These are phyloP conservation scores for Chlorella sp. DNA, from an alignment of 139 green algal species.

Conservation along the genomic window DNA sequence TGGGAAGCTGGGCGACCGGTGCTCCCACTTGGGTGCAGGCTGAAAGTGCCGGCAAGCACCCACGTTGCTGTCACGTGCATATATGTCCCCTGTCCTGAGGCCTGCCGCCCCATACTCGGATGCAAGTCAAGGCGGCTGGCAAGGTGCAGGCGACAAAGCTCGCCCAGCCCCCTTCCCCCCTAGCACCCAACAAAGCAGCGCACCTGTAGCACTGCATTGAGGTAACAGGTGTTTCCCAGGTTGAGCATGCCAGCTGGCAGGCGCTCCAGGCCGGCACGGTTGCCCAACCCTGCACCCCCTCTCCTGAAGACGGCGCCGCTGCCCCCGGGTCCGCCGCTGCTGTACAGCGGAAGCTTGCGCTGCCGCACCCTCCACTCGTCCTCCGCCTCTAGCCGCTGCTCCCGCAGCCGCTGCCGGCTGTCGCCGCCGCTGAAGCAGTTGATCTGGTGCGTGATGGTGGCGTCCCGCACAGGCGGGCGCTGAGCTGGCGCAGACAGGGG, in stretches of 20 bases:
- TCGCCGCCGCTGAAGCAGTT: neutral
- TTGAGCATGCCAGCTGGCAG: constrained; percentile 80
- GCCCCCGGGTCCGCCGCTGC: neutral
- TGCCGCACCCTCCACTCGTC: neutral
- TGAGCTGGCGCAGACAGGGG: neutral
- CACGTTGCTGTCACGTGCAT: neutral
- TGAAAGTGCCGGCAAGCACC: neutral
- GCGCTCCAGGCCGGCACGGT: neutral
- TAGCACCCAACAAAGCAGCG: neutral
- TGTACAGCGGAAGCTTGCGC: neutral
- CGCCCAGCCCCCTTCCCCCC: too few species aligned
- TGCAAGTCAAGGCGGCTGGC: too few species aligned
- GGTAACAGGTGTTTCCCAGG: constrained; percentile 97
- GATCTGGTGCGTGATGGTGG: neutral
- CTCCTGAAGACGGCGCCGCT: neutral
- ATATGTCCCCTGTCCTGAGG: too few species aligned
- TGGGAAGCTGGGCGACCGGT: neutral
- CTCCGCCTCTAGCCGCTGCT: neutral
- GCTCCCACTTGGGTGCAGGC: too few species aligned
- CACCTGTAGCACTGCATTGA: constrained; percentile 91
- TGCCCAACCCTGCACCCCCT: neutral
- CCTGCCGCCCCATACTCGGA: too few species aligned
- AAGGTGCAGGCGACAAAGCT: neutral
- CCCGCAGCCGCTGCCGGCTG: neutral
- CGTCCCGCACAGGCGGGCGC: too few species aligned